phyloP scores from a whole-genome alignment of 257 asterid genomes.

The Nicotiana otophora region DNA sequence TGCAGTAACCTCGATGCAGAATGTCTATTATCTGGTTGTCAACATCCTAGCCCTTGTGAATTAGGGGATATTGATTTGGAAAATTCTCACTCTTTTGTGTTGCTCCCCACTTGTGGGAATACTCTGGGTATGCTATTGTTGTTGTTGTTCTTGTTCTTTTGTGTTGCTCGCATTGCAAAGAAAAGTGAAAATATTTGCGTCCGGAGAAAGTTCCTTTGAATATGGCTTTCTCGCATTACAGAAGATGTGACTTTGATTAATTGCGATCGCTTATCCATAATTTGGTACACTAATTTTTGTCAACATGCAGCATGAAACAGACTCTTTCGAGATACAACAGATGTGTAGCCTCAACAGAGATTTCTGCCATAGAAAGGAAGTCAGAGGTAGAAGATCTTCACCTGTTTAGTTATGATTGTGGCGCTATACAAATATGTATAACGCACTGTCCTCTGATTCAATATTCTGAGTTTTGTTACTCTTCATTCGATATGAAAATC shows the following conservation, averaged over 20 bases:
- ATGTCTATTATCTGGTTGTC: neutral
- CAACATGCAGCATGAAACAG: slow-evolving; percentile 50
- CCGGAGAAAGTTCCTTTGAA: neutral
- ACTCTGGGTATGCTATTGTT: too few relatives aligned
- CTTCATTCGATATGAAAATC: neutral
- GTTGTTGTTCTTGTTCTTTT: too few relatives aligned
- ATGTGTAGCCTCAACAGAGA: slow-evolving; percentile 22
- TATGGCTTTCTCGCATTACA: neutral
- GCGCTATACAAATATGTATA: neutral
- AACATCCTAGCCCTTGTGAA: neutral
- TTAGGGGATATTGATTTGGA: neutral
- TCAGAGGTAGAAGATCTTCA: slow-evolving; percentile 34
- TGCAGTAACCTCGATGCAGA: neutral
- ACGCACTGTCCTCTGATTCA: neutral
- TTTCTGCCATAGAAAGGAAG: slow-evolving; percentile 31
- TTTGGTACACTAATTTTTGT: neutral
- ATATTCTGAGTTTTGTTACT: neutral
- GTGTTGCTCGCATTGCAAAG: neutral
- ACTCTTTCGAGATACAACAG: slow-evolving; percentile 49
- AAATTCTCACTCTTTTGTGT: neutral
- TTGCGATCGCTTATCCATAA: neutral
- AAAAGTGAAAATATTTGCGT: neutral
- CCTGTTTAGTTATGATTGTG: neutral
- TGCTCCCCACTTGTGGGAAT: neutral
- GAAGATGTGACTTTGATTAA: neutral